Evolutionary conservation across 495 filamentous ascomycete genomes (phyloP), one percentile per base, ranked within the genome.

Genomic region (Hypoxylon crocopeplum): DNA sequence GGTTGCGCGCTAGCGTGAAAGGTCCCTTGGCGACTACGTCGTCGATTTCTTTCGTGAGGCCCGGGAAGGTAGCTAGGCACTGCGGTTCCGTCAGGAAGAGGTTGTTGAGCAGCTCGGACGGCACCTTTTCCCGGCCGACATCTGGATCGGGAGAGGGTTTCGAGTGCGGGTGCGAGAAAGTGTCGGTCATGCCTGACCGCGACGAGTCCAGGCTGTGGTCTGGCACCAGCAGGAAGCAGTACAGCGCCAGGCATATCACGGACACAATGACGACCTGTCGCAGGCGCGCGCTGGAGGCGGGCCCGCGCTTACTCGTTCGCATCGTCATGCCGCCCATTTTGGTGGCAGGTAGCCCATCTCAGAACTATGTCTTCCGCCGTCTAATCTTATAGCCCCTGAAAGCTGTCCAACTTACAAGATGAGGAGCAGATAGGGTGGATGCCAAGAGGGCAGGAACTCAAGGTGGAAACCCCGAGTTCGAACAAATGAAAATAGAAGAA

Each of bases 11-110:
- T 7, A 83, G 68, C 10, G 53, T 58, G 59, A 82, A 81, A 3
- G 75, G 72, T 0, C 79, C 80, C 45, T 73, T 61, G 38, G 75
- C 68, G 0, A 80, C 80, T 3, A 57, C 66, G 34, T 71, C 53
- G 39, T 80, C 78, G 47, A 83, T 69, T 55, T 80, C 71, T 20
- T 70, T 67, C 7, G 71, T 75, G 6, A 83, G 64, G 4, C 73
- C 75, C 1, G 79, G 80, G 54, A 83, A 83, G 10, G 68, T 51
- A 37, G 66, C 56, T 10, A 58, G 32, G 64, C 80, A 83, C 56
- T 79, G 69, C 13, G 58, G 47, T 17, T 75, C 71, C 16, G 61
- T 71, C 7, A 83, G 70, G 27, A 64, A 74, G 16, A 75, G 66
- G 59, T 74, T 75, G 47, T 71, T 67, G 17, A 78, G 65, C 6